Conservation (phyloP, 192 early-diverging fungal genomes). For the Linnemannia schmuckeri region DNA sequence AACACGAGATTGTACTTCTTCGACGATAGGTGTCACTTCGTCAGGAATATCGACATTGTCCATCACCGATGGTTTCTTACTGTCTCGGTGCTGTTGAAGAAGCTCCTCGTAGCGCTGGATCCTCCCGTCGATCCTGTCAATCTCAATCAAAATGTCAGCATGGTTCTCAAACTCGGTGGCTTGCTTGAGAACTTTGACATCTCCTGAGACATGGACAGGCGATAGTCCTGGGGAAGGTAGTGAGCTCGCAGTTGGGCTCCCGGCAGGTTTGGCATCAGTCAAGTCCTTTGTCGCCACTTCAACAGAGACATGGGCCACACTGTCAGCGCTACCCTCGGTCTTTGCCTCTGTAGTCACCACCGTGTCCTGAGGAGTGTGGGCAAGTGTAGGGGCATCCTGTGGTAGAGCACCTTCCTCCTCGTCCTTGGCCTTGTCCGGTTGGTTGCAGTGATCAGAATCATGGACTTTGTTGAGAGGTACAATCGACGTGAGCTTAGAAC, state of each 20-base stretch:
- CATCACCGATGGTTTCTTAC: slow-evolving; percentile 10
- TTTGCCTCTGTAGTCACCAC: neutral
- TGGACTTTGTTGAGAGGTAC: neutral
- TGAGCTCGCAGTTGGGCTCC: slow-evolving; percentile 29
- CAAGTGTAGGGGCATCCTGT: neutral
- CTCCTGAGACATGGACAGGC: neutral
- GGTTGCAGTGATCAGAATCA: neutral
- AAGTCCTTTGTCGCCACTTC: neutral
- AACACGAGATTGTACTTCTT: slow-evolving; percentile 7
- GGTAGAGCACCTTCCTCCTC: neutral
- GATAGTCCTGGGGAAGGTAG: slow-evolving; percentile 30
- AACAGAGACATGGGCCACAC: neutral
- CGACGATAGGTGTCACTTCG: neutral
- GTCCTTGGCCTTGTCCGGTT: neutral
- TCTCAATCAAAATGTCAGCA: slow-evolving; percentile 35
- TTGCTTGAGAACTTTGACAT: neutral
- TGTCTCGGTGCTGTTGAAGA: slow-evolving; percentile 9
- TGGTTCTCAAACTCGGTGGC: slow-evolving; percentile 32
- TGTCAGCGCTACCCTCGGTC: neutral
- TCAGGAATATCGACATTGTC: neutral
- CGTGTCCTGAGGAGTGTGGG: neutral
- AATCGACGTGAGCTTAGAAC: neutral
- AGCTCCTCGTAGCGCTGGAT: slow-evolving; percentile 38
- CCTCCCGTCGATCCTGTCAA: slow-evolving; percentile 44
- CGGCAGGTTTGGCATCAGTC: neutral